Evolutionary conservation across 805 yeast genomes (phyloP), one percentile per base, ranked within the genome.

Genomic region (Zygoascus ofunaensis): DNA sequence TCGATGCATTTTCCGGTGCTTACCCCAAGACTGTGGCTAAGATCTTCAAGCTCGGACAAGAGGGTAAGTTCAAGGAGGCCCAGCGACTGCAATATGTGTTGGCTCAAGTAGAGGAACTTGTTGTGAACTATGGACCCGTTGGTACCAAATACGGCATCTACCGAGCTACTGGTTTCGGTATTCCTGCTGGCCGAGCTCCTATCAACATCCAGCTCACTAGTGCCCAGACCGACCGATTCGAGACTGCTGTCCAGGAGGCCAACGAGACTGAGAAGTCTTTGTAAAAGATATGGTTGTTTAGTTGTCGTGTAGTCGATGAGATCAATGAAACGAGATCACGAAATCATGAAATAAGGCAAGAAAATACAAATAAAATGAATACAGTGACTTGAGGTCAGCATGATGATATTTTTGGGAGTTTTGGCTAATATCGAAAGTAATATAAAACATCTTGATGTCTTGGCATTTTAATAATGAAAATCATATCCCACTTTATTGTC

Each of bases 1-100:
- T 75, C 46, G 79, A 74, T 54, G 80, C 77, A 4, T 59, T 74
- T 26, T 63, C 73, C 34, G 77, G 76, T 30, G 74, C 74, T 3
- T 73, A 65, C 61, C 80, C 80, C 47, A 71, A 72, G 58, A 59
- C 70, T 4, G 68, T 68, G 36, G 72, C 70, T 41, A 62, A 62
- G 41, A 55, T 75, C 34, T 71, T 59, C 51, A 58, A 65, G 36
- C 52, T 57, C 37, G 60, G 70, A 15, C 60, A 64, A 34, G 58
- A 55, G 10, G 76, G 76, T 24, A 64, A 72, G 42, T 45, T 55
- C 34, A 62, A 59, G 37, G 67, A 60, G 47, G 79, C 78, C 14
- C 63, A 59, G 48, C 54, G 58, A 39, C 52, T 73, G 36, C 79
- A 74, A 56, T 56, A 59, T 43, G 50, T 61, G 24, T 69, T 66